phyloP scores from a whole-genome alignment of 2,329 filamentous ascomycete species.

The Sclerotinia sclerotiorum region DNA sequence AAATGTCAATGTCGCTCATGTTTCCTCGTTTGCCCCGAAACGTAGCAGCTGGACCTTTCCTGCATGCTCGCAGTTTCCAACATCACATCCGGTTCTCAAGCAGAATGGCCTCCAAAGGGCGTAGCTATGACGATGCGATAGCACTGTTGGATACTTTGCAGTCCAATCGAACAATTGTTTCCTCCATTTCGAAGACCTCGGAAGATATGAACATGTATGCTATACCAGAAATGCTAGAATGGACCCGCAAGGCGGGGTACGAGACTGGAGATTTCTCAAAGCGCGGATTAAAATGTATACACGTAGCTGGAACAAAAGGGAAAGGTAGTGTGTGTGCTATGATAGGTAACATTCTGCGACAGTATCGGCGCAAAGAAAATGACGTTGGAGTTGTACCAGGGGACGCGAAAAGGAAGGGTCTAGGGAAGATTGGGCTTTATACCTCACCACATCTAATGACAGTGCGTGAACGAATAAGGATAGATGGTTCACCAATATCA shows the following conservation, averaged over 20 bases:
- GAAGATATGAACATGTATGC: conserved; percentile 34
- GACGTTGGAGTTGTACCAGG: not conserved
- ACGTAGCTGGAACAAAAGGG: conserved; percentile 91
- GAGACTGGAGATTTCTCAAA: conserved; percentile 30
- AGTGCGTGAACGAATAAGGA: conserved; percentile 66
- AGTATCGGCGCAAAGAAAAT: conserved; percentile 44
- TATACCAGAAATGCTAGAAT: conserved; percentile 41
- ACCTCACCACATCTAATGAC: conserved; percentile 68
- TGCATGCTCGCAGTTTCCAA: not conserved
- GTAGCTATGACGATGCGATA: conserved; percentile 32
- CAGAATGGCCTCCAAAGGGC: not conserved
- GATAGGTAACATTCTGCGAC: conserved; percentile 60
- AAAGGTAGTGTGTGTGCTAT: conserved; percentile 72
- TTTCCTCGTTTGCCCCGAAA: not conserved
- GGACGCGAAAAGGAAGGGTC: conserved; percentile 15
- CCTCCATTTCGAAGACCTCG: conserved; percentile 27
- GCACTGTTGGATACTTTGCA: conserved; percentile 34
- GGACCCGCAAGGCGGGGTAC: conserved; percentile 38
- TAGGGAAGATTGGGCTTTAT: conserved; percentile 56
- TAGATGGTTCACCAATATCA: conserved; percentile 58
- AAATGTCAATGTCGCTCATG: not conserved
- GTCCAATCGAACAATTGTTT: conserved; percentile 34
- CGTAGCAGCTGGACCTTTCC: not conserved
- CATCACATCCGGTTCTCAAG: conserved; percentile 15
- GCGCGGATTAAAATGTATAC: conserved; percentile 52